A percentile compares a stretch with the other conserved stretches of the same genome.
phyloP scores from a whole-genome alignment of 345 rosid genomes.

The Erysimum cheiranthoides region DNA sequence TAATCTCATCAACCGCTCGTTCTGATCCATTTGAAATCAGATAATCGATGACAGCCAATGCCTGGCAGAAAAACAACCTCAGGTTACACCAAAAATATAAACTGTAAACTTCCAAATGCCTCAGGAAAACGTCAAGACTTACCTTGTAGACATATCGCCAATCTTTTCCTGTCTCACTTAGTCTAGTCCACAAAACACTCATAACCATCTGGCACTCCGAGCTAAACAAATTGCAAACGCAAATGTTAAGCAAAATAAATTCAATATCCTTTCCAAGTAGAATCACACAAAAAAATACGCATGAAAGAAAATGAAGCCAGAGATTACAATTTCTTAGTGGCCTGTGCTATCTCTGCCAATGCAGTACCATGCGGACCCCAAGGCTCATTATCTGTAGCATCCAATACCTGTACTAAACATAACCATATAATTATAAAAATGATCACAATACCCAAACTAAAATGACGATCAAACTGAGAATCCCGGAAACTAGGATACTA shows the following conservation, averaged over 20 bases:
- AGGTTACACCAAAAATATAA: slow-evolving; percentile 11
- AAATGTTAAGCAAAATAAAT: slow-evolving; percentile 30
- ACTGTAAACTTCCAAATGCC: background rate
- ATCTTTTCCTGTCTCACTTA: slow-evolving; percentile 87
- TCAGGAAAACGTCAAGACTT: slow-evolving; percentile 26
- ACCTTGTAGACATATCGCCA: slow-evolving; percentile 99
- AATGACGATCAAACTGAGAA: background rate
- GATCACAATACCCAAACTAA: slow-evolving; percentile 8
- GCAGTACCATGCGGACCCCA: slow-evolving; percentile 99
- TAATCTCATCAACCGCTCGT: slow-evolving; percentile 94
- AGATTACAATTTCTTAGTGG: slow-evolving; percentile 87
- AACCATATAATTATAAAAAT: background rate
- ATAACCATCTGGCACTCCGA: slow-evolving; percentile 93
- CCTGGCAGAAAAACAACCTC: slow-evolving; percentile 53
- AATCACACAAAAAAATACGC: background rate
- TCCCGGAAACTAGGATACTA: background rate
- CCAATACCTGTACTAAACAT: slow-evolving; percentile 71
- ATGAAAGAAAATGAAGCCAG: slow-evolving; percentile 15
- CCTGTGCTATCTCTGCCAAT: slow-evolving; percentile 90
- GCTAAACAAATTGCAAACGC: slow-evolving; percentile 53
- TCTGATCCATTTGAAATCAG: slow-evolving; percentile 98
- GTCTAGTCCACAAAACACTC: slow-evolving; percentile 94
- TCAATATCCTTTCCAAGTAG: slow-evolving; percentile 4
- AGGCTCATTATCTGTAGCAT: slow-evolving; percentile 97
- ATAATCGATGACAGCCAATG: slow-evolving; percentile 90